Evolutionary conservation across 495 filamentous ascomycete species (phyloP).

Genomic region (Aspergillus panamensis): DNA sequence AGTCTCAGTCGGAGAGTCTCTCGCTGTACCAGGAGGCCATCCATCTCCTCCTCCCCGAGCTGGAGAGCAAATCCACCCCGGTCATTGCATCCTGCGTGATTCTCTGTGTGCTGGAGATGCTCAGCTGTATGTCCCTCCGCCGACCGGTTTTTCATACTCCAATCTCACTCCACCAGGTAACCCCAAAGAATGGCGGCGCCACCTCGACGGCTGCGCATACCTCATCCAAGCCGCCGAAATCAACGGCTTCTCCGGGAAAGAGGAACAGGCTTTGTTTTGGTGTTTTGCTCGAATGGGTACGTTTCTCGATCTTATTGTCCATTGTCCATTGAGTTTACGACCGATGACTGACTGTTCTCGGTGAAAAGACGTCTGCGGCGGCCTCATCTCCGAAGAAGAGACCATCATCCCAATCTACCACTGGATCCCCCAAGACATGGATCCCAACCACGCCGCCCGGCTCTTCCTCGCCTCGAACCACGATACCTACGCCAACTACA

Average conservation of each 20-base stretch:
- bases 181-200: conserved; percentile 43
- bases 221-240: conserved; percentile 38
- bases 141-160: not conserved
- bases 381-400: conserved; percentile 42
- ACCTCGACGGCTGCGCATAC: conserved; percentile 46
- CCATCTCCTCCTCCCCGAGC: conserved; percentile 35
- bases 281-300: conserved; percentile 47
- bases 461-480: conserved; percentile 30
- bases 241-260: conserved; percentile 39
- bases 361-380: conserved; percentile 37
- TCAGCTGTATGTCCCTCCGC: conserved; percentile 28
- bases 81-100: conserved; percentile 42
- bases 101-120: conserved; percentile 43
- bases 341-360: no score
- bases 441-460: conserved; percentile 24
- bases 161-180: conserved; percentile 19
- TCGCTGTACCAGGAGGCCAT: conserved; percentile 45
- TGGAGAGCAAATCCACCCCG: conserved; percentile 38
- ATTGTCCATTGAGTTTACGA: no score
- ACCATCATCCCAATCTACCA: conserved; percentile 33
- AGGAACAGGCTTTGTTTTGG: conserved; percentile 46
- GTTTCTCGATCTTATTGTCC: not conserved
- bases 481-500: conserved; percentile 41
- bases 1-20: conserved; percentile 39
- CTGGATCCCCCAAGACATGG: conserved; percentile 33